Percentiles rank a stretch among this genome's conserved stretches.
Evolutionary conservation across 2,329 filamentous ascomycete species (phyloP).

Genomic region (Cladosporium halotolerans): DNA sequence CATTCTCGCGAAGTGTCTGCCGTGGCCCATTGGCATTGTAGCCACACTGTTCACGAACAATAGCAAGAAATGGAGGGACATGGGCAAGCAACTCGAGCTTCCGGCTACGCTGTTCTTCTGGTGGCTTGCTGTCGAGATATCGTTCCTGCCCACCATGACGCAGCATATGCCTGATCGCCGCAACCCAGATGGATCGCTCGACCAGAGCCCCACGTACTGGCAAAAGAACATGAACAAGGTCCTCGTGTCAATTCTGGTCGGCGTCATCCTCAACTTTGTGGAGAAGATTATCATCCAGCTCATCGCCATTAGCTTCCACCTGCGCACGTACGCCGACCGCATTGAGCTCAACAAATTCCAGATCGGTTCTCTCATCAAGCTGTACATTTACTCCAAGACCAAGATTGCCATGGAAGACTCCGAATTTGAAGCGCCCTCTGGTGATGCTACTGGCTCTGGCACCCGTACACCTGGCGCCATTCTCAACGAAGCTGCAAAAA

Average conservation of each 20-base stretch:
- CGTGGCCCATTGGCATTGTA: constrained; percentile 54
- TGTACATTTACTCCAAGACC: constrained; percentile 59
- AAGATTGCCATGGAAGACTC: constrained; percentile 66
- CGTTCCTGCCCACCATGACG: constrained; percentile 76
- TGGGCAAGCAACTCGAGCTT: constrained; percentile 78
- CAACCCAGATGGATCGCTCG: constrained; percentile 32
- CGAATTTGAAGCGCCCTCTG: constrained; percentile 59
- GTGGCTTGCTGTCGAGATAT: constrained; percentile 80
- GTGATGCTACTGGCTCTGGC: constrained; percentile 46
- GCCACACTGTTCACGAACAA: constrained; percentile 78
- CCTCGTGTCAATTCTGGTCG: constrained; percentile 76
- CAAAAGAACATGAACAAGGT: constrained; percentile 76
- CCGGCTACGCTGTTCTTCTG: constrained; percentile 85
- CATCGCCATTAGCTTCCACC: constrained; percentile 88
- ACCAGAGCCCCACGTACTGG: constrained; percentile 50
- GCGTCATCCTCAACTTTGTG: constrained; percentile 70
- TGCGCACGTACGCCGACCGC: constrained; percentile 80
- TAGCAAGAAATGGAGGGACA: constrained; percentile 86
- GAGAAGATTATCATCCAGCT: constrained; percentile 94
- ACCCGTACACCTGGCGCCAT: constrained; percentile 67
- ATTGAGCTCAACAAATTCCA: constrained; percentile 92
- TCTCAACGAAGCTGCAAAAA: constrained; percentile 63
- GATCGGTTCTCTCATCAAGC: constrained; percentile 60
- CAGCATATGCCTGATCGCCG: constrained; percentile 38
- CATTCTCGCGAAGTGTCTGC: constrained; percentile 59